These are phyloP conservation scores for Colletotrichum sp. DNA, from an alignment of 2,329 filamentous ascomycete genomes.

Conservation along the genomic window DNA sequence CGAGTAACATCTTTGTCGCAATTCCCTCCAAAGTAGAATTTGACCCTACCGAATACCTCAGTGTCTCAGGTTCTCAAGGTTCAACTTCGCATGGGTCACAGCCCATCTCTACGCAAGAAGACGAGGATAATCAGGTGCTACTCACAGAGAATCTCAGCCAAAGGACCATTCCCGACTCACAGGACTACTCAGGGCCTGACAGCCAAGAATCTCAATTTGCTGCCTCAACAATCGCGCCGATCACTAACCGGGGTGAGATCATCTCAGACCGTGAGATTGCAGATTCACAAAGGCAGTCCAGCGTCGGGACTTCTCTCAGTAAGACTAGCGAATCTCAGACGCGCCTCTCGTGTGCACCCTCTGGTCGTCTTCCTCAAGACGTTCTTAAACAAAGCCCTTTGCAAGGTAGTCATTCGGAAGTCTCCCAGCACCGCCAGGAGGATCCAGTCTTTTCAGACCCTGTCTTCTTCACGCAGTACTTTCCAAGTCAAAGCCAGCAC, in stretches of 20 bases:
- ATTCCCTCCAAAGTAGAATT: slow-evolving; percentile 35
- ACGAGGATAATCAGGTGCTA: slow-evolving; percentile 34
- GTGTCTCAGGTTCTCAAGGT: slow-evolving; percentile 32
- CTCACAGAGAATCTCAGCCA: slow-evolving; percentile 37
- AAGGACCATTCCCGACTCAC: slow-evolving; percentile 49
- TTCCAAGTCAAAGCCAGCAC: background rate
- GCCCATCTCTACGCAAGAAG: slow-evolving; percentile 39
- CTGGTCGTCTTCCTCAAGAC: background rate
- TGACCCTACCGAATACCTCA: slow-evolving; percentile 40
- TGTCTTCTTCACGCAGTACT: background rate
- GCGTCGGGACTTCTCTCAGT: slow-evolving; percentile 6
- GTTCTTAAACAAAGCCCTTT: background rate
- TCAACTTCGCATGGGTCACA: slow-evolving; percentile 33
- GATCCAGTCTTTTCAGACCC: background rate
- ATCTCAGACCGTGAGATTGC: slow-evolving; percentile 1
- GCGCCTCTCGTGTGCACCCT: background rate
- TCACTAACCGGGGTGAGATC: background rate
- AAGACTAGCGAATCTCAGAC: background rate
- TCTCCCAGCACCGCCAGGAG: background rate
- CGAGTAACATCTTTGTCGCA: slow-evolving; percentile 26
- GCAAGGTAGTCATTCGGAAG: background rate
- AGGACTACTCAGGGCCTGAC: slow-evolving; percentile 30
- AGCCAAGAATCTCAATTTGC: background rate
- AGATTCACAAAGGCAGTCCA: slow-evolving; percentile 19
- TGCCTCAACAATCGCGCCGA: background rate